Evolutionary conservation across 306 rosid genomes (phyloP), one percentile per base, ranked within the genome.

Genomic region (Pterocarpus santalinus): DNA sequence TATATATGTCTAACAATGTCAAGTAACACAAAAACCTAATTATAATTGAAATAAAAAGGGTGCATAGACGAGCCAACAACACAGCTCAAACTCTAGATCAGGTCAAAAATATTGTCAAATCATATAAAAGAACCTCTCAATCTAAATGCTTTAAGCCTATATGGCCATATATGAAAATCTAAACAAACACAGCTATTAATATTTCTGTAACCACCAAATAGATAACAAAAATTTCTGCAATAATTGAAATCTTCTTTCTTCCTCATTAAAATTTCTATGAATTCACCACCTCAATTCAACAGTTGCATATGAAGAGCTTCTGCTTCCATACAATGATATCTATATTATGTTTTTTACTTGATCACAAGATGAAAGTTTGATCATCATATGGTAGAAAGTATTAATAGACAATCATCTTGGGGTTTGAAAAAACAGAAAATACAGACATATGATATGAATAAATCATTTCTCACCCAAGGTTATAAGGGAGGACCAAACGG

Each of bases 371-470:
- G 8, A 43, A 74, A 57, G 39, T n/a, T 70, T 58, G 63, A 46
- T 46, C 36, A 12, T 4, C 51, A 7, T 49, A 47, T 7, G 46
- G 39, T 16, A 61, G 34, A 79, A 47, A 47, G 17, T 34, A 12
- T 61, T 44, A 46, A 11, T 70, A 49, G 32, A 35, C 57, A 77
- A 75, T 49, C 49, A 64, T 38, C 10, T 9, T 35, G 51, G 5
- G 32, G 65, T 16, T 35, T 70, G 68, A 22, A 47, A 28, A 78
- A 63, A 32, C 3, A 35, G 53, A 80, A 64, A 82, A 49, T 65
- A 38, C 73, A 84, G 28, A 66, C 70, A 75, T 69, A 41, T 41
- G 17, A 35, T 16, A 77, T 65, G 41, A 78, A 83, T 72, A 51
- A 74, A 62, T 47, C 9, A 34, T 75, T 6, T 35, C 58, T 75